Conservation (phyloP, 257 asterid species). For the Linderniella brevidens region DNA sequence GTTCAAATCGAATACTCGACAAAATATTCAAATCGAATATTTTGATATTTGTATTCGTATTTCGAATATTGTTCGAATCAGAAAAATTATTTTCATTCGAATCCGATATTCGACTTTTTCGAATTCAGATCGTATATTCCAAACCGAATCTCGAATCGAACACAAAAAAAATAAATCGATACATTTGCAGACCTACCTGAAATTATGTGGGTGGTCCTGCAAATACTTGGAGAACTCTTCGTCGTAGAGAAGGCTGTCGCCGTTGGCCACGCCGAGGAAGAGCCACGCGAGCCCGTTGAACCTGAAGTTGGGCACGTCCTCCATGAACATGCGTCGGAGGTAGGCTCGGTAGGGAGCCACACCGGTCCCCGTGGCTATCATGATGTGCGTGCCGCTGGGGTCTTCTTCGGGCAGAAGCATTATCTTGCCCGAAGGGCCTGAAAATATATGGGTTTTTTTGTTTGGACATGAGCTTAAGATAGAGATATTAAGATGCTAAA, state of each 20-base stretch:
- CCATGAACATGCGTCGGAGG: conserved; percentile 98
- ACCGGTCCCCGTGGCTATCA: conserved; percentile 96
- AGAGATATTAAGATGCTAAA: no score
- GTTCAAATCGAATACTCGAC: no score
- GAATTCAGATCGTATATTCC: no score
- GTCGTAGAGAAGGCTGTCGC: conserved; percentile 73
- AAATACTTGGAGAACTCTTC: conserved; percentile 75
- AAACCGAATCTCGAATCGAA: no score
- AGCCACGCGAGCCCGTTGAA: conserved; percentile 91
- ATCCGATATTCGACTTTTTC: no score
- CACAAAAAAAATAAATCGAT: no score
- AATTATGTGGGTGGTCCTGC: conserved; percentile 50
- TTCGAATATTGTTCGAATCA: no score
- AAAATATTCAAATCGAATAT: no score
- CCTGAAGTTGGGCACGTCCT: conserved; percentile 60
- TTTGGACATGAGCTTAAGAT: no score
- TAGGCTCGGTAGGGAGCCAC: conserved; percentile 88
- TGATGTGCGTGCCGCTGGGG: conserved; percentile 81
- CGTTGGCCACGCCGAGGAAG: conserved; percentile 92
- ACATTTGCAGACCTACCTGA: no score
- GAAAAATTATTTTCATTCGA: no score
- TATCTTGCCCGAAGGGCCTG: conserved; percentile 96
- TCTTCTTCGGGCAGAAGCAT: conserved; percentile 91
- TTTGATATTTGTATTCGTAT: no score
- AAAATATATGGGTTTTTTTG: not conserved